phyloP scores from a whole-genome alignment of 768 basidiomycete species.

The Boletus rufocinnamomeus region DNA sequence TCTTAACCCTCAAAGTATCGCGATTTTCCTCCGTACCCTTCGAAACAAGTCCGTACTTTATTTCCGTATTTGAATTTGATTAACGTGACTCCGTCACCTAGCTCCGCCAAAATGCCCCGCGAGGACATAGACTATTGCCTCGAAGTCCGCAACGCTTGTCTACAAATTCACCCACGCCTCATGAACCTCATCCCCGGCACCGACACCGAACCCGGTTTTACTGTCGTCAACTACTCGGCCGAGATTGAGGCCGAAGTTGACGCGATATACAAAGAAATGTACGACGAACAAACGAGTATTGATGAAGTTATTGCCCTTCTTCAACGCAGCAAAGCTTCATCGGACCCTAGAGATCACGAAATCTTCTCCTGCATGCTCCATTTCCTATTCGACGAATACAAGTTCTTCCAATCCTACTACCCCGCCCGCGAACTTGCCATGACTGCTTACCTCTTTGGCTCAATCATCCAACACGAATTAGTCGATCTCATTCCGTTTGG shows the following conservation, averaged over 20 bases:
- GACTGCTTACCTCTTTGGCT: conserved; percentile 96
- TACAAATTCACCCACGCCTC: conserved; percentile 94
- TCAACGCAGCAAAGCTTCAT: conserved; percentile 80
- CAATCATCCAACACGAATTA: conserved; percentile 90
- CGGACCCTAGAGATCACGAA: conserved; percentile 85
- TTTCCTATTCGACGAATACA: conserved; percentile 99
- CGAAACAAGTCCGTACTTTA: conserved; percentile 67
- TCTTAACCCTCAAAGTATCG: conserved; percentile 84
- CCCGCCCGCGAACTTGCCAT: conserved; percentile 92
- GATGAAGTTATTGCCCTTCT: conserved; percentile 92
- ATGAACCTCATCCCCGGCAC: conserved; percentile 89
- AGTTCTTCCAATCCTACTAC: conserved; percentile 97
- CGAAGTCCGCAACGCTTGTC: conserved; percentile 88
- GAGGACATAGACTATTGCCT: conserved; percentile 84
- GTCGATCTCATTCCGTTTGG: conserved; percentile 93
- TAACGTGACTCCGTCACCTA: conserved; percentile 30
- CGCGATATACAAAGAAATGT: conserved; percentile 96
- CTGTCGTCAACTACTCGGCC: conserved; percentile 81
- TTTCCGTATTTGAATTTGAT: not conserved
- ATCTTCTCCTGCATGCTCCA: conserved; percentile 99
- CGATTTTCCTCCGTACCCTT: conserved; percentile 88
- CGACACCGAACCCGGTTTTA: conserved; percentile 89
- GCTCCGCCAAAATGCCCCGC: conserved; percentile 71
- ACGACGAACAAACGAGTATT: conserved; percentile 90
- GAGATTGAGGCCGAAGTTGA: conserved; percentile 95